A percentile compares a stretch with the other conserved stretches of the same genome.
Evolutionary conservation across 345 rosid genomes (phyloP).

Genomic region (Passiflora organensis): DNA sequence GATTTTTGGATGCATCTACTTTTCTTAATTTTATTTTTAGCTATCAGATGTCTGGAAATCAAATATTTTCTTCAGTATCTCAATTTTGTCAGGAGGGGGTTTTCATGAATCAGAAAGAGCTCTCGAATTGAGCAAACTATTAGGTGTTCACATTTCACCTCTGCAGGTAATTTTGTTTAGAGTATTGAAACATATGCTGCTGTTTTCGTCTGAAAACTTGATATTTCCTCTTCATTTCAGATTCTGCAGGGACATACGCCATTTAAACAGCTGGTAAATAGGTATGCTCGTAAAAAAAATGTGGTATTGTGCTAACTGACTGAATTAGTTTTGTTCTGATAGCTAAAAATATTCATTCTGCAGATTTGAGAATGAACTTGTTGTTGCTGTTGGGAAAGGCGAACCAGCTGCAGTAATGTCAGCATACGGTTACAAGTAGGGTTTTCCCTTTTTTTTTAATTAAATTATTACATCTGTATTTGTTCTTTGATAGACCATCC

Average conservation of each 20-base stretch:
- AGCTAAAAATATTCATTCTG: neutral
- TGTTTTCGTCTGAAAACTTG: too few species aligned
- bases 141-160: slow-evolving; percentile 53
- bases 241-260: slow-evolving; percentile 86
- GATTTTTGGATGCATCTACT: too few species aligned
- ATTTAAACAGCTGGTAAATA: slow-evolving; percentile 54
- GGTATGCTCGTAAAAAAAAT: slow-evolving; percentile 26
- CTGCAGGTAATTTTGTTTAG: slow-evolving; percentile 46
- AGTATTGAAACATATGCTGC: neutral
- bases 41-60: neutral
- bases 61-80: neutral
- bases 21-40: too few species aligned
- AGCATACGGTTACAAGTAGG: slow-evolving; percentile 80
- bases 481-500: too few species aligned
- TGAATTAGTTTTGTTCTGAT: neutral
- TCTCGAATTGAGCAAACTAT: slow-evolving; percentile 50
- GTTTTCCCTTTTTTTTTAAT: slow-evolving; percentile 6
- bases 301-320: too few species aligned
- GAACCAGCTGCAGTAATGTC: slow-evolving; percentile 85
- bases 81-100: slow-evolving; percentile 61
- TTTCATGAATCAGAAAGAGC: slow-evolving; percentile 76
- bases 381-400: slow-evolving; percentile 89
- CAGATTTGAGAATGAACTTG: slow-evolving; percentile 63
- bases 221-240: slow-evolving; percentile 23
- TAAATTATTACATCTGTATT: slow-evolving; percentile 1